A percentile compares a stretch with the other conserved stretches of the same genome.
phyloP scores from a whole-genome alignment of 768 basidiomycete species.

The Tephrocybe sp. region DNA sequence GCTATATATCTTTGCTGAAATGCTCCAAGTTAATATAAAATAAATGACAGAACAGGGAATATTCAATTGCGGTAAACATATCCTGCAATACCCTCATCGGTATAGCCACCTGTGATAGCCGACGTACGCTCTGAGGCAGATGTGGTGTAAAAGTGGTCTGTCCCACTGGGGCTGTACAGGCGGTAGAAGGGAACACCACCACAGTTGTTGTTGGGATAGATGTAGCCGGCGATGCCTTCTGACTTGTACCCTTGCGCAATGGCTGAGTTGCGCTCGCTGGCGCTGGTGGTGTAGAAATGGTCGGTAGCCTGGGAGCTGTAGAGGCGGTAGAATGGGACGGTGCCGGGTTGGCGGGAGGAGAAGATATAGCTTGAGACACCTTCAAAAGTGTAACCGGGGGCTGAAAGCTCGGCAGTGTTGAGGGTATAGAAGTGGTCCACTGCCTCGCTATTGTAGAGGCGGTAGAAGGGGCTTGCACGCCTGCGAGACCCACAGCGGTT shows the following conservation, averaged over 20 bases:
- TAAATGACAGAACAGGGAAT: too few relatives aligned
- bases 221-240: slow-evolving; percentile 20
- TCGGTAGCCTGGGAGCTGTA: slow-evolving; percentile 12
- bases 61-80: slow-evolving; percentile 12
- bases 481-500: not conserved
- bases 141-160: slow-evolving; percentile 25
- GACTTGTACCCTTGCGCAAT: slow-evolving; percentile 9
- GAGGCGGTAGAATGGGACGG: slow-evolving; percentile 23
- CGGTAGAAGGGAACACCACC: slow-evolving; percentile 20
- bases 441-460: not conserved
- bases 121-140: slow-evolving; percentile 8
- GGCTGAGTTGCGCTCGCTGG: slow-evolving; percentile 15
- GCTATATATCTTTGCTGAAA: too few relatives aligned
- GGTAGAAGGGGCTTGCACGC: slow-evolving; percentile 3
- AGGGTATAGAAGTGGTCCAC: slow-evolving; percentile 18
- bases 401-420: slow-evolving; percentile 7
- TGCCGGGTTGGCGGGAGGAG: slow-evolving; percentile 1
- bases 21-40: too few relatives aligned
- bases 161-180: slow-evolving; percentile 11
- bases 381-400: slow-evolving; percentile 7
- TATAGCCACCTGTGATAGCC: slow-evolving; percentile 6
- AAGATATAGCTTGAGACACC: slow-evolving; percentile 17
- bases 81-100: slow-evolving; percentile 10
- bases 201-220: slow-evolving; percentile 12
- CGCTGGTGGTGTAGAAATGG: slow-evolving; percentile 24